Conservation (phyloP, 2,329 filamentous ascomycete genomes). For the Diaporthe velutina region DNA sequence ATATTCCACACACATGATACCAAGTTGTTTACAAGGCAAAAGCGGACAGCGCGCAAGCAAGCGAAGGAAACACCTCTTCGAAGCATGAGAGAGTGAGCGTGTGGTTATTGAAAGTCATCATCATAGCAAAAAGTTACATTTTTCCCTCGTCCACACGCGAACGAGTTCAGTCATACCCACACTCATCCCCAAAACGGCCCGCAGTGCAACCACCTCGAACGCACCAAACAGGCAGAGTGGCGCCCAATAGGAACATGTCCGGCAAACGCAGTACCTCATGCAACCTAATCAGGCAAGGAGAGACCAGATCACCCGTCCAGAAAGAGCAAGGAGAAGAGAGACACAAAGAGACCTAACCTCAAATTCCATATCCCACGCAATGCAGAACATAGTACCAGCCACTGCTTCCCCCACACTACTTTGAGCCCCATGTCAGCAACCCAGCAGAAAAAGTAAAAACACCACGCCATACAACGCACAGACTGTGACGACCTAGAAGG, state of each 20-base stretch:
- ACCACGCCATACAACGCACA: not conserved
- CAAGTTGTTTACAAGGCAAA: not conserved
- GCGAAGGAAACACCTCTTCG: not conserved
- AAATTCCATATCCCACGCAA: not conserved
- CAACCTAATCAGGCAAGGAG: not conserved
- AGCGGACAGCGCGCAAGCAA: not conserved
- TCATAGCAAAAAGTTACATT: not conserved
- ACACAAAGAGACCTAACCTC: not conserved
- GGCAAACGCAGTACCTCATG: not conserved
- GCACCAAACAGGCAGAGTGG: not conserved
- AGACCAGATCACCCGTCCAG: not conserved
- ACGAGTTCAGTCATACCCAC: not conserved
- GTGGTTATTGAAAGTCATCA: not conserved
- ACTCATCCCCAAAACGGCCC: not conserved
- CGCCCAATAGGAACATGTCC: slow-evolving; percentile 20
- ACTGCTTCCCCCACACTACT: not conserved
- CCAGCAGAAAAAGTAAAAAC: not conserved
- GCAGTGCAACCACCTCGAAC: not conserved
- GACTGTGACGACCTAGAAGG: not conserved
- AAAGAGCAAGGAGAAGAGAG: not conserved
- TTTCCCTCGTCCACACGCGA: not conserved
- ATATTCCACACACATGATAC: fast-evolving
- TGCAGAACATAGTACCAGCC: not conserved
- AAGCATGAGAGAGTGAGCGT: not conserved
- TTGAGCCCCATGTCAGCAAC: not conserved